Evolutionary conservation across 345 rosid species (phyloP).

Genomic region (Salix dunnii): DNA sequence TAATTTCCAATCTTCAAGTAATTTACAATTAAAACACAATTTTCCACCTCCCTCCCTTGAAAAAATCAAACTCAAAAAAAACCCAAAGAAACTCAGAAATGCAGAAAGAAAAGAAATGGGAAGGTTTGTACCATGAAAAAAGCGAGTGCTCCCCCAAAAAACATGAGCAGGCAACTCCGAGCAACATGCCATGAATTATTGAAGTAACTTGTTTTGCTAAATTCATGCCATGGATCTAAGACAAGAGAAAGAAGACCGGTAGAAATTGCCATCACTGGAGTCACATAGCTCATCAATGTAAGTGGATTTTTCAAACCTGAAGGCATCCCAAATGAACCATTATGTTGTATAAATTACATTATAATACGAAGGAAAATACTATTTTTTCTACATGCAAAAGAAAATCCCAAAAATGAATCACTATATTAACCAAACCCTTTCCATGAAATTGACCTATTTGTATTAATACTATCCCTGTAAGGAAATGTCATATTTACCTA

Average conservation of each 20-base stretch:
- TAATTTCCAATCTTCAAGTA: not conserved
- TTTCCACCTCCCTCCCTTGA: not conserved
- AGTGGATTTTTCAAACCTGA: constrained; percentile 93
- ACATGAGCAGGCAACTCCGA: constrained; percentile 87
- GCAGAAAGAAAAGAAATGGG: not conserved
- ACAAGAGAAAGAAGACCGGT: constrained; percentile 79
- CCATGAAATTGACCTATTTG: too few relatives aligned
- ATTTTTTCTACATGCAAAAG: too few relatives aligned
- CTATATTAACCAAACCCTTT: too few relatives aligned
- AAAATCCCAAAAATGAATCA: too few relatives aligned
- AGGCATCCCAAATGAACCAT: constrained; percentile 19
- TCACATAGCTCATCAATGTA: constrained; percentile 70
- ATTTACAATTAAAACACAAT: not conserved
- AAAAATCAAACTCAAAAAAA: not conserved
- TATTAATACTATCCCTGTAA: too few relatives aligned
- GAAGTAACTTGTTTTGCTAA: constrained; percentile 62
- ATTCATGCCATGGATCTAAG: constrained; percentile 94
- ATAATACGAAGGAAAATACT: too few relatives aligned
- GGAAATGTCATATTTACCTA: too few relatives aligned
- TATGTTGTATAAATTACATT: not conserved
- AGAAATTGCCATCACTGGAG: constrained; percentile 86
- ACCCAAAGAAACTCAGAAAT: too few relatives aligned
- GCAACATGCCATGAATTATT: constrained; percentile 68
- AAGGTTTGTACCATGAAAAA: constrained; percentile 70
- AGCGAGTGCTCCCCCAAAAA: constrained; percentile 93